phyloP scores from a whole-genome alignment of 1,139 yeast species.

The Protomyces gravidus region DNA sequence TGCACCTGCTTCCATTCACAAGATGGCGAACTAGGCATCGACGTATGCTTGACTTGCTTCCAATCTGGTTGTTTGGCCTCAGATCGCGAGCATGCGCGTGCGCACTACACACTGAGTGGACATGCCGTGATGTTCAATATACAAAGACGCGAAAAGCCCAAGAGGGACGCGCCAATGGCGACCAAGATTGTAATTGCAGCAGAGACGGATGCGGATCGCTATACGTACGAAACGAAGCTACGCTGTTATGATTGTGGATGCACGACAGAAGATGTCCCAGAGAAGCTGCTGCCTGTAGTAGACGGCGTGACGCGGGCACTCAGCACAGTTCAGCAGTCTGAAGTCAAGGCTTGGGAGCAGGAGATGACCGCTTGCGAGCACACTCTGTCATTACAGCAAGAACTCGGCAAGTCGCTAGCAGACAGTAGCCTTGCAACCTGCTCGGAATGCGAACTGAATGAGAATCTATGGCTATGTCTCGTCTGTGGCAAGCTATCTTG shows the following conservation, averaged over 20 bases:
- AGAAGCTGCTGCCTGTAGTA: constrained; percentile 40
- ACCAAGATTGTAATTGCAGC: constrained; percentile 68
- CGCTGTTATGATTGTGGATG: constrained; percentile 44
- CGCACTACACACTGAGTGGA: constrained; percentile 50
- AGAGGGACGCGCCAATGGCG: constrained; percentile 36
- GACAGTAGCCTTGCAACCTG: constrained; percentile 49
- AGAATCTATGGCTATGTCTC: constrained; percentile 88
- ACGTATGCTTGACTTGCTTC: constrained; percentile 65
- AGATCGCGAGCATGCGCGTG: constrained; percentile 52
- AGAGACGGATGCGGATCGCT: constrained; percentile 63
- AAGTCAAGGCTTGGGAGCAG: constrained; percentile 86
- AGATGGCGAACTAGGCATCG: constrained; percentile 53
- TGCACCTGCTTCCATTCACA: constrained; percentile 74
- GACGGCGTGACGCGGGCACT: constrained; percentile 57
- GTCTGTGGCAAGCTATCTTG: constrained; percentile 87
- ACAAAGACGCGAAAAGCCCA: constrained; percentile 42
- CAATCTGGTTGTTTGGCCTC: constrained; percentile 56
- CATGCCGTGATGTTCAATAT: constrained; percentile 59
- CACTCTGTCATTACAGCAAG: constrained; percentile 52
- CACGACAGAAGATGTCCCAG: constrained; percentile 31
- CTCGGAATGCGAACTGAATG: constrained; percentile 60
- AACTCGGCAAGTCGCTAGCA: constrained; percentile 32
- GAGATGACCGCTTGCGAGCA: constrained; percentile 79
- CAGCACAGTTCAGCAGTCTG: constrained; percentile 63
- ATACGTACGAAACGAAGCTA: constrained; percentile 49